Evolutionary conservation across 768 basidiomycete genomes (phyloP).

Genomic region (Suillus sp.): DNA sequence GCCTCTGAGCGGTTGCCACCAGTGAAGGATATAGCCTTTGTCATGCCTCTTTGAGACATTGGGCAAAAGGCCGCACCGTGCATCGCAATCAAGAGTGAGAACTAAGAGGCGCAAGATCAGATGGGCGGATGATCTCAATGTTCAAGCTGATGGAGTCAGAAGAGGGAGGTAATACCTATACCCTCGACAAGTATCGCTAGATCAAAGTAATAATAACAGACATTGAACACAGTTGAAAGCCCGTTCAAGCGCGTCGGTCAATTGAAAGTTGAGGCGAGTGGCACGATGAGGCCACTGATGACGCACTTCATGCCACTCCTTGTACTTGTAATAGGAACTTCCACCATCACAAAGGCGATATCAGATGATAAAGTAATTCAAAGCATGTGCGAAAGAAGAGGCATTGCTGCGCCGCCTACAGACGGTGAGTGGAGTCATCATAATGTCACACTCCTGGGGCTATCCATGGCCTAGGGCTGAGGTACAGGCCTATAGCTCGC

Average conservation of each 20-base stretch:
- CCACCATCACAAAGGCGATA: neutral
- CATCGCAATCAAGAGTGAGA: constrained; percentile 13
- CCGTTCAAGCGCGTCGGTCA: neutral
- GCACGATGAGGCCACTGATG: neutral
- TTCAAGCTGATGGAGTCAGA: constrained; percentile 3
- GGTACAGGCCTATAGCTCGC: neutral
- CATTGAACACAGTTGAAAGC: too few species aligned
- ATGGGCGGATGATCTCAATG: constrained; percentile 18
- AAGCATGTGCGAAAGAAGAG: neutral
- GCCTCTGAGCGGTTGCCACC: constrained; percentile 15
- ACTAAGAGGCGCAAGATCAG: constrained; percentile 16
- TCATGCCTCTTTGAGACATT: constrained; percentile 11
- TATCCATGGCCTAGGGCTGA: neutral
- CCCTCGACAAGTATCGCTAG: constrained; percentile 3
- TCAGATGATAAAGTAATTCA: neutral
- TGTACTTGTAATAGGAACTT: neutral
- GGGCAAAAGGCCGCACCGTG: constrained; percentile 31
- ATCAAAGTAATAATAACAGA: too few species aligned
- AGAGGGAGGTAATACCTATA: neutral
- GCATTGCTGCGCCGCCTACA: neutral
- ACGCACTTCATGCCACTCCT: neutral
- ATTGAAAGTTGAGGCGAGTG: neutral
- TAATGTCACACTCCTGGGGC: too few species aligned
- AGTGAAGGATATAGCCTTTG: constrained; percentile 11
- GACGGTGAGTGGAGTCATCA: neutral